phyloP scores from a whole-genome alignment of 768 basidiomycete species.

The Termitomyces sp. region DNA sequence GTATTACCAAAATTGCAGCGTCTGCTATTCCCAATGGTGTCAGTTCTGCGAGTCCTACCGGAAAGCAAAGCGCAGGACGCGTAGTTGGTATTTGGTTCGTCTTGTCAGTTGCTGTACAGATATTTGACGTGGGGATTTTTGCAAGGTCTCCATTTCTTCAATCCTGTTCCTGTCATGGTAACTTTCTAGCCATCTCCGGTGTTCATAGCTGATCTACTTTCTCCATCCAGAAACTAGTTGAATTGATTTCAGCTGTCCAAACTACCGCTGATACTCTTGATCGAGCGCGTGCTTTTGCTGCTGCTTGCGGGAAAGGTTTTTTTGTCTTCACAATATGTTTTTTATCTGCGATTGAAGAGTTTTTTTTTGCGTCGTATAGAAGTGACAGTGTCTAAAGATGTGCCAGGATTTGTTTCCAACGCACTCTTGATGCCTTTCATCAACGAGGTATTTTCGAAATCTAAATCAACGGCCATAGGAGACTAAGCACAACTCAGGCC shows the following conservation, averaged over 20 bases:
- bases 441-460: conserved; percentile 61
- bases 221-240: conserved; percentile 74
- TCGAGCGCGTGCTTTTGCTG: conserved; percentile 73
- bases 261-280: conserved; percentile 74
- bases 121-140: neutral
- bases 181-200: conserved; percentile 12
- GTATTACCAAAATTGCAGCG: conserved; percentile 90
- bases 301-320: conserved; percentile 87
- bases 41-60: conserved; percentile 55
- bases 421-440: conserved; percentile 96
- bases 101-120: neutral
- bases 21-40: conserved; percentile 59
- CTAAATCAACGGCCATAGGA: neutral
- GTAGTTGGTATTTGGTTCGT: conserved; percentile 63
- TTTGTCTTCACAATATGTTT: conserved; percentile 3
- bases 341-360: neutral
- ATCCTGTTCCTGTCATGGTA: conserved; percentile 96
- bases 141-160: conserved; percentile 88
- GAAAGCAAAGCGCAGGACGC: conserved; percentile 58
- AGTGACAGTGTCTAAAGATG: conserved; percentile 87
- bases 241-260: conserved; percentile 90
- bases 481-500: conserved; percentile 43
- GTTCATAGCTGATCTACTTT: neutral
- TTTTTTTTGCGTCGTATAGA: conserved; percentile 37
- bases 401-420: conserved; percentile 94